Evolutionary conservation across 257 asterid genomes (phyloP).

Genomic region (Lycium ferocissimum): DNA sequence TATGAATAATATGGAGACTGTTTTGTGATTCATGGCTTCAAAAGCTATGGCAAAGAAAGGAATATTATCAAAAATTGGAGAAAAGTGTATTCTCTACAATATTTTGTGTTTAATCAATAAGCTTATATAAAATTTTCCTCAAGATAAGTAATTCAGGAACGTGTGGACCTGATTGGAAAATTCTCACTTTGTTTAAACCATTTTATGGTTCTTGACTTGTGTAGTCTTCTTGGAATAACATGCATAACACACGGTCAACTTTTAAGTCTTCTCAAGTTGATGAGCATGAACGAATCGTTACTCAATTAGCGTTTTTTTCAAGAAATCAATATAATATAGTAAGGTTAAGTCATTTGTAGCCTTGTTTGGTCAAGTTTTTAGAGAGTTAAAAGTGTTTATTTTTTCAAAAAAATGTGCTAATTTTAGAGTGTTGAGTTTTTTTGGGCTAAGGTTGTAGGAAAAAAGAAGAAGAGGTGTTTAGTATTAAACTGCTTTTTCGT

Average conservation of each 20-base stretch:
- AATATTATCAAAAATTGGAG: neutral
- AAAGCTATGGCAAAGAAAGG: neutral
- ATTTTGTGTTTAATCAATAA: neutral
- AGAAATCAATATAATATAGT: too few species aligned
- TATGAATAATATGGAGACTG: neutral
- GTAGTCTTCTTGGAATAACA: neutral
- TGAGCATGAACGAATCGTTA: neutral
- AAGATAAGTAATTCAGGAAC: neutral
- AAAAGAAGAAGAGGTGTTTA: too few species aligned
- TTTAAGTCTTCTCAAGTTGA: neutral
- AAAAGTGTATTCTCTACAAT: neutral
- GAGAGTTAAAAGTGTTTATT: too few species aligned
- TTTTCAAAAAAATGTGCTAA: too few species aligned
- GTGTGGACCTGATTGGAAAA: neutral
- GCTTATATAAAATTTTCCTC: neutral
- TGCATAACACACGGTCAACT: neutral
- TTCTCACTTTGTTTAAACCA: neutral
- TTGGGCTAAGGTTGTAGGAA: too few species aligned
- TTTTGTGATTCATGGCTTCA: conserved; percentile 22
- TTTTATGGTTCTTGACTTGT: neutral
- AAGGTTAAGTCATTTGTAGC: too few species aligned
- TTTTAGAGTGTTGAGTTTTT: too few species aligned
- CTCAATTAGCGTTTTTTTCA: neutral
- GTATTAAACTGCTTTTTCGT: too few species aligned
- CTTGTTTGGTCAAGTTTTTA: too few species aligned